These are phyloP conservation scores for Cicer bijugum DNA, from an alignment of 306 rosid genomes.

Conservation along the genomic window DNA sequence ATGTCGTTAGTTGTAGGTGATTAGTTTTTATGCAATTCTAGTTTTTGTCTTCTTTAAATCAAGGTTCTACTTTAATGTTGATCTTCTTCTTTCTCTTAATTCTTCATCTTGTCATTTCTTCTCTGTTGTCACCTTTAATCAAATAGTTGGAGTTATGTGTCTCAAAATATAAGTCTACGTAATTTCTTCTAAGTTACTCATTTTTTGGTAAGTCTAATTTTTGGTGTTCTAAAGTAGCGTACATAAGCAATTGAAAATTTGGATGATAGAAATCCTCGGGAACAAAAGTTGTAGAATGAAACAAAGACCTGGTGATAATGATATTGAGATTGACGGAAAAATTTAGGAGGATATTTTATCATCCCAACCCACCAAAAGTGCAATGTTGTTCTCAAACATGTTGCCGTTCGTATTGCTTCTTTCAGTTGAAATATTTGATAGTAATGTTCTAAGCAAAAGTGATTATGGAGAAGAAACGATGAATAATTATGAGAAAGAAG, in stretches of 20 bases:
- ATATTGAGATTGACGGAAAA: slow-evolving; percentile 85
- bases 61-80: too few relatives aligned
- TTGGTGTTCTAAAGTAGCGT: slow-evolving; percentile 61
- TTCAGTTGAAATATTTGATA: slow-evolving; percentile 27
- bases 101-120: too few relatives aligned
- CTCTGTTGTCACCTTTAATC: background rate
- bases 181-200: slow-evolving; percentile 26
- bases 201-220: slow-evolving; percentile 23
- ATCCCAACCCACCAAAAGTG: slow-evolving; percentile 84
- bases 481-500: too few relatives aligned
- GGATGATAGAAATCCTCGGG: slow-evolving; percentile 69
- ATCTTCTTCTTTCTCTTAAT: too few relatives aligned
- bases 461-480: too few relatives aligned
- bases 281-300: slow-evolving; percentile 91
- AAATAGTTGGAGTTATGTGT: slow-evolving; percentile 1
- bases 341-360: slow-evolving; percentile 89
- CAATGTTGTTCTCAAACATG: slow-evolving; percentile 89
- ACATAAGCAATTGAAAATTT: slow-evolving; percentile 83
- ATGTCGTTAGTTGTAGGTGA: too few relatives aligned
- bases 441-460: too few relatives aligned
- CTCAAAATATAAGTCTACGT: background rate
- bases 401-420: slow-evolving; percentile 57
- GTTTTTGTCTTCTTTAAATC: too few relatives aligned
- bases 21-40: too few relatives aligned
- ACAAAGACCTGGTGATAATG: slow-evolving; percentile 98